Evolutionary conservation across 2,329 filamentous ascomycete species (phyloP).

Genomic region (Bipolaris sorokiniana): DNA sequence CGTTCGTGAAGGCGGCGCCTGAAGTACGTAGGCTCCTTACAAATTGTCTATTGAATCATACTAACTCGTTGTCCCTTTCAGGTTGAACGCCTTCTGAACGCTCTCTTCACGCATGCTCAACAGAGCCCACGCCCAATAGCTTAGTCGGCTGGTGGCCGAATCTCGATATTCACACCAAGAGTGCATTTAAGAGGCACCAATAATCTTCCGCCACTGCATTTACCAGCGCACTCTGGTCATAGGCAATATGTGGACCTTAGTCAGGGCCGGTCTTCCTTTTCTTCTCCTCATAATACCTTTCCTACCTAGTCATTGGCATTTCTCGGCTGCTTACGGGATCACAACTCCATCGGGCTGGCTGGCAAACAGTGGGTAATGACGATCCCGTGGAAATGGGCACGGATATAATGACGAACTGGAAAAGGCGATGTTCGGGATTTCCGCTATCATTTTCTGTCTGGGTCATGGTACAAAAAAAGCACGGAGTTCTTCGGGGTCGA

Average conservation of each 20-base stretch:
- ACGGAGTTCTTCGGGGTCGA: constrained; percentile 23
- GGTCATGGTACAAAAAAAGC: constrained; percentile 23
- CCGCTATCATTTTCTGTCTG: constrained; percentile 19
- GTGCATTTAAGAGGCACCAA: constrained; percentile 21
- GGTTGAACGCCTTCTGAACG: constrained; percentile 56
- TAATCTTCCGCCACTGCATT: constrained; percentile 43
- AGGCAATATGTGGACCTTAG: constrained; percentile 26
- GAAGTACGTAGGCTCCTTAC: constrained; percentile 60
- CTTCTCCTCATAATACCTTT: constrained; percentile 27
- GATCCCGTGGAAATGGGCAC: constrained; percentile 17
- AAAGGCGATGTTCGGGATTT: constrained; percentile 8
- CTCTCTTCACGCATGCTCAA: constrained; percentile 55
- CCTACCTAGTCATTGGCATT: constrained; percentile 19
- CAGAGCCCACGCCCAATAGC: constrained; percentile 53
- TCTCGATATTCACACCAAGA: constrained; percentile 20
- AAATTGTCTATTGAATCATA: constrained; percentile 11
- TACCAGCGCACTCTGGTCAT: constrained; percentile 38
- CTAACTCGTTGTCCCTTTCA: constrained; percentile 32
- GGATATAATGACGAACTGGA: constrained; percentile 6
- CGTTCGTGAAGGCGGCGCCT: constrained; percentile 87
- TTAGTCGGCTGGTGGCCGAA: constrained; percentile 22
- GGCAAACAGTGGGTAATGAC: constrained; percentile 30
- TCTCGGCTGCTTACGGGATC: constrained; percentile 25
- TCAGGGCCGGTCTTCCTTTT: constrained; percentile 23
- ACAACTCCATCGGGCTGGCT: constrained; percentile 33